A percentile compares a stretch with the other conserved stretches of the same genome.
These are phyloP conservation scores for Tetrapisispora namnaoensis DNA, from an alignment of 805 yeast genomes.

Conservation along the genomic window DNA sequence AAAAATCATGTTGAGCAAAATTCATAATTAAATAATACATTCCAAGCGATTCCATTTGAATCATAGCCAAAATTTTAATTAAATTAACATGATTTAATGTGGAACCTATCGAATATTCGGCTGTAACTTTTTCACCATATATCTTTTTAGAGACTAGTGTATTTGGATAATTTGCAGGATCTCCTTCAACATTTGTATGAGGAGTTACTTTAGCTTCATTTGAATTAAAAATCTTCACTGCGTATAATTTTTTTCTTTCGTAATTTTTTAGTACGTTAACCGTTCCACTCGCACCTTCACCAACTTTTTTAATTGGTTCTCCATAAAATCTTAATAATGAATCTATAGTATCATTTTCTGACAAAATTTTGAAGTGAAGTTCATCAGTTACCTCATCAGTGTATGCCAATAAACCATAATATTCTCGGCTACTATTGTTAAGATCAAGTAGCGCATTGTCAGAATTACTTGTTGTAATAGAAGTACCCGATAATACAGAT, in stretches of 20 bases:
- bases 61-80: slow-evolving; percentile 69
- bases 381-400: slow-evolving; percentile 2
- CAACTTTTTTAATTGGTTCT: slow-evolving; percentile 60
- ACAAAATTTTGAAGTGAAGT: slow-evolving; percentile 25
- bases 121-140: slow-evolving; percentile 67
- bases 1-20: slow-evolving; percentile 84
- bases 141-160: slow-evolving; percentile 33
- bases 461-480: background rate
- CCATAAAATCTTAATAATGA: slow-evolving; percentile 58
- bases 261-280: slow-evolving; percentile 66
- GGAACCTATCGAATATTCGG: slow-evolving; percentile 77
- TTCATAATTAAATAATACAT: slow-evolving; percentile 78
- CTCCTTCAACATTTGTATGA: background rate
- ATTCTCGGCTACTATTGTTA: background rate
- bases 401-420: background rate
- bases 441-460: background rate
- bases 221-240: slow-evolving; percentile 65
- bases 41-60: slow-evolving; percentile 45
- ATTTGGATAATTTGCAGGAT: background rate
- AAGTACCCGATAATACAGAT: slow-evolving; percentile 1
- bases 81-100: slow-evolving; percentile 69
- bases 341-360: slow-evolving; percentile 32
- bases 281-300: slow-evolving; percentile 93
- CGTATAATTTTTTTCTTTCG: slow-evolving; percentile 53
- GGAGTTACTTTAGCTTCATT: background rate